A percentile compares a stretch with the other conserved stretches of the same genome.
phyloP scores from a whole-genome alignment of 2,329 filamentous ascomycete species.

The Ophiosphaerella narmari region DNA sequence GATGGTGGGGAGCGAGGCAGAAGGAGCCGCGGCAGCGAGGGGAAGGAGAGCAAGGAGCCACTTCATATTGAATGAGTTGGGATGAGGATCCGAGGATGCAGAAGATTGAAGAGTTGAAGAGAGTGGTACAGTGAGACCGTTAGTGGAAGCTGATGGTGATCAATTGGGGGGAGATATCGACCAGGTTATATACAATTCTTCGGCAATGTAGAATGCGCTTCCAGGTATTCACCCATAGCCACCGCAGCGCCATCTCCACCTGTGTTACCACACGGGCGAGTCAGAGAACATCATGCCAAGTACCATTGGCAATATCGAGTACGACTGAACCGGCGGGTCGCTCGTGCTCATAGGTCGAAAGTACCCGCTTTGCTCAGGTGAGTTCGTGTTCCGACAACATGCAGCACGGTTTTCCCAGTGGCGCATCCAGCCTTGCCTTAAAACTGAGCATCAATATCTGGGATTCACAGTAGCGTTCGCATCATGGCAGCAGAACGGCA shows the following conservation, averaged over 20 bases:
- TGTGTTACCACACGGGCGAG: constrained; percentile 22
- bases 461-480: constrained; percentile 15
- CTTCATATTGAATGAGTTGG: constrained; percentile 42
- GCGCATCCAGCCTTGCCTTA: constrained; percentile 13
- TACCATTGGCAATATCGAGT: constrained; percentile 35
- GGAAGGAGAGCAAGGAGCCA: constrained; percentile 43
- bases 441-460: constrained; percentile 19
- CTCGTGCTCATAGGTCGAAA: constrained; percentile 33
- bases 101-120: constrained; percentile 15
- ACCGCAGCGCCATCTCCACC: constrained; percentile 18
- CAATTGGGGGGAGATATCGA: constrained; percentile 28
- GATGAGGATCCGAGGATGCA: constrained; percentile 16
- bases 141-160: constrained; percentile 38
- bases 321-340: constrained; percentile 41
- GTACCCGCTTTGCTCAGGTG: constrained; percentile 27
- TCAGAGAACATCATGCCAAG: constrained; percentile 37
- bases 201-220: constrained; percentile 15
- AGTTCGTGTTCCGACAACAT: constrained; percentile 33
- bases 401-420: constrained; percentile 4
- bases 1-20: constrained; percentile 22
- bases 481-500: constrained; percentile 11
- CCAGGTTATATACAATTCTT: constrained; percentile 39
- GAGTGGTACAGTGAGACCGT: constrained; percentile 22
- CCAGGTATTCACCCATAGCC: constrained; percentile 10
- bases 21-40: constrained; percentile 36